Conservation (phyloP, 2,329 filamentous ascomycete species). For the Apiospora rasikravindrae region DNA sequence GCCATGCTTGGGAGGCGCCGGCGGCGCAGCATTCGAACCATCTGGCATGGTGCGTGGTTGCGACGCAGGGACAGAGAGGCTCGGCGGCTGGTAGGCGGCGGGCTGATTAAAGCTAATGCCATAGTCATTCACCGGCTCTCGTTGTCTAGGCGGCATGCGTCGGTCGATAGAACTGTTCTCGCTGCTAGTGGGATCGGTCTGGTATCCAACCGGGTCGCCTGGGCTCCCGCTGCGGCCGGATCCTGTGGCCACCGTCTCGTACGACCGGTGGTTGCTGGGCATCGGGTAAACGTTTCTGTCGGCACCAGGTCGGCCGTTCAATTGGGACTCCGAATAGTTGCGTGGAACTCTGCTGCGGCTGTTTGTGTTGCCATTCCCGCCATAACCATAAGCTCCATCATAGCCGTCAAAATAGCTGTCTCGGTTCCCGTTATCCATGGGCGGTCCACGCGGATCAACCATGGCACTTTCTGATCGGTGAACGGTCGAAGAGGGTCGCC, state of each 20-base stretch:
- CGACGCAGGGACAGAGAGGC: constrained; percentile 36
- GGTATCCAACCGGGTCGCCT: constrained; percentile 77
- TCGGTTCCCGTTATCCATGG: constrained; percentile 35
- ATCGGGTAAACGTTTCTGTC: constrained; percentile 56
- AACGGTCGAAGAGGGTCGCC: constrained; percentile 44
- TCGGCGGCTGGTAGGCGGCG: constrained; percentile 48
- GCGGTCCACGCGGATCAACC: constrained; percentile 44
- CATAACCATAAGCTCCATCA: constrained; percentile 41
- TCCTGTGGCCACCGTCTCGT: constrained; percentile 84
- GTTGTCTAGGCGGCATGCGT: constrained; percentile 60
- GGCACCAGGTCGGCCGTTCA: constrained; percentile 44
- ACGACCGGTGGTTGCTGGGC: constrained; percentile 75
- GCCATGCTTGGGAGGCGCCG: constrained; percentile 36
- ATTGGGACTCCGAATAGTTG: constrained; percentile 54
- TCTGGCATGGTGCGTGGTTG: constrained; percentile 29
- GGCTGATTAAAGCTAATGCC: constrained; percentile 62
- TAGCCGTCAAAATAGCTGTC: constrained; percentile 50
- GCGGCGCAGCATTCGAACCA: background rate
- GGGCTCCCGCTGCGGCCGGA: constrained; percentile 71
- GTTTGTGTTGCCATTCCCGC: constrained; percentile 36
- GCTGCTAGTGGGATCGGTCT: constrained; percentile 84
- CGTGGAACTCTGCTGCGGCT: constrained; percentile 44
- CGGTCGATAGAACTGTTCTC: constrained; percentile 92
- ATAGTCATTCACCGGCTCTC: constrained; percentile 65
- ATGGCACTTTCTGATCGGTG: constrained; percentile 48